These are phyloP conservation scores for Withania somnifera DNA, from an alignment of 305 asterid genomes.

Conservation along the genomic window DNA sequence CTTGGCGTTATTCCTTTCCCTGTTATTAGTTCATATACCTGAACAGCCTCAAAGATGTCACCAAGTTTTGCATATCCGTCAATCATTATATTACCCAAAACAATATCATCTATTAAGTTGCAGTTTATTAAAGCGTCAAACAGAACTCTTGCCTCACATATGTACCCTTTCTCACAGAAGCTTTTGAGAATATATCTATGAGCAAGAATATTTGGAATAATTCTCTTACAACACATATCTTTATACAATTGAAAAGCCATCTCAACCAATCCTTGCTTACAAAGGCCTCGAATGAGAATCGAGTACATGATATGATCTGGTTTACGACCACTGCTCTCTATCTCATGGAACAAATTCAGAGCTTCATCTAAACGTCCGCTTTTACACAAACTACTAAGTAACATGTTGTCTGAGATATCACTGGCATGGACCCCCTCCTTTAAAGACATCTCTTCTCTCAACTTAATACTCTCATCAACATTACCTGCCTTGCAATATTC, in stretches of 20 bases:
- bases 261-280: slow-evolving; percentile 50
- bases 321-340: slow-evolving; percentile 35
- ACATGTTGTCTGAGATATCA: slow-evolving; percentile 27
- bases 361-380: slow-evolving; percentile 48
- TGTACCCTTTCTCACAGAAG: slow-evolving; percentile 34
- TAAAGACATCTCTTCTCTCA: slow-evolving; percentile 46
- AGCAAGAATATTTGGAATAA: slow-evolving; percentile 24
- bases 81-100: slow-evolving; percentile 58
- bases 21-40: slow-evolving; percentile 29
- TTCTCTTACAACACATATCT: slow-evolving; percentile 39
- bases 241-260: slow-evolving; percentile 35
- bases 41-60: slow-evolving; percentile 37
- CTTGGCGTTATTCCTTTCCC: slow-evolving; percentile 56
- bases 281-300: slow-evolving; percentile 48
- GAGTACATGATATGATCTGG: slow-evolving; percentile 52
- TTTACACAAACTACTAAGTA: slow-evolving; percentile 53
- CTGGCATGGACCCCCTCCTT: slow-evolving; percentile 34
- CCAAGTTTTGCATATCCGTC: slow-evolving; percentile 53
- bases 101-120: slow-evolving; percentile 38
- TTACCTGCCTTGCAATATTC: slow-evolving; percentile 51
- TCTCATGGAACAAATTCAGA: slow-evolving; percentile 37
- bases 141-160: slow-evolving; percentile 47
- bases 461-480: slow-evolving; percentile 38
- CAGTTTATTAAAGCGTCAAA: slow-evolving; percentile 32
- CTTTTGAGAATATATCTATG: slow-evolving; percentile 42